Conservation (phyloP, 345 rosid genomes). For the Acer negundo region DNA sequence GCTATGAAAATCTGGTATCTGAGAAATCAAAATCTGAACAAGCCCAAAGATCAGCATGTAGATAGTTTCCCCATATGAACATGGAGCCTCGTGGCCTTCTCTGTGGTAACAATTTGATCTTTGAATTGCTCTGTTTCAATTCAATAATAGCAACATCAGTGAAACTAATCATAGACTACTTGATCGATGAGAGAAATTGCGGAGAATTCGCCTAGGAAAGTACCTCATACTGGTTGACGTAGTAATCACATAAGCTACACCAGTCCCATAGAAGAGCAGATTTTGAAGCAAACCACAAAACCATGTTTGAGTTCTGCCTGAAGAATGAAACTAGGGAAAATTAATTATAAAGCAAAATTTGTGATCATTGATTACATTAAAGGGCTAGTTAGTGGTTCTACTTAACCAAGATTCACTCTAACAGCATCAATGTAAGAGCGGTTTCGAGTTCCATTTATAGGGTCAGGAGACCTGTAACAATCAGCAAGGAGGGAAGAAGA, state of each 20-base stretch:
- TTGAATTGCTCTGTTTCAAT: conserved; percentile 42
- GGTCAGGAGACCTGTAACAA: conserved; percentile 52
- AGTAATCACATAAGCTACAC: conserved; percentile 64
- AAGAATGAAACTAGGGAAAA: conserved; percentile 24
- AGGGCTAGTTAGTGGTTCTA: too few relatives aligned
- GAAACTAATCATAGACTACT: neutral
- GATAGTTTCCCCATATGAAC: conserved; percentile 27
- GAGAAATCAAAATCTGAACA: conserved; percentile 42
- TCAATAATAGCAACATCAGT: neutral
- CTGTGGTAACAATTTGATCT: conserved; percentile 51
- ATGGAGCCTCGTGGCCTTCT: conserved; percentile 45
- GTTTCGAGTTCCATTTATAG: conserved; percentile 42
- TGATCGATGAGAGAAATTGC: neutral
- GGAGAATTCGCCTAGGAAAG: conserved; percentile 16
- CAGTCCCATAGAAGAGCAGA: conserved; percentile 45
- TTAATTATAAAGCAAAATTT: too few relatives aligned
- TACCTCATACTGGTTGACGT: conserved; percentile 68
- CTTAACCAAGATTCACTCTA: conserved; percentile 41
- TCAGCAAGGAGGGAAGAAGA: conserved; percentile 56
- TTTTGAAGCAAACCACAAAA: conserved; percentile 66
- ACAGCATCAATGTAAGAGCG: conserved; percentile 53
- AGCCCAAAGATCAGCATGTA: conserved; percentile 45
- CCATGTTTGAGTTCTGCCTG: conserved; percentile 51
- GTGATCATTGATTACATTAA: too few relatives aligned
- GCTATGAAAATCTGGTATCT: conserved; percentile 46